Percentiles rank a stretch among this genome's conserved stretches.
Evolutionary conservation across 331 rosid genomes (phyloP).

Genomic region (Cucumis variabilis): DNA sequence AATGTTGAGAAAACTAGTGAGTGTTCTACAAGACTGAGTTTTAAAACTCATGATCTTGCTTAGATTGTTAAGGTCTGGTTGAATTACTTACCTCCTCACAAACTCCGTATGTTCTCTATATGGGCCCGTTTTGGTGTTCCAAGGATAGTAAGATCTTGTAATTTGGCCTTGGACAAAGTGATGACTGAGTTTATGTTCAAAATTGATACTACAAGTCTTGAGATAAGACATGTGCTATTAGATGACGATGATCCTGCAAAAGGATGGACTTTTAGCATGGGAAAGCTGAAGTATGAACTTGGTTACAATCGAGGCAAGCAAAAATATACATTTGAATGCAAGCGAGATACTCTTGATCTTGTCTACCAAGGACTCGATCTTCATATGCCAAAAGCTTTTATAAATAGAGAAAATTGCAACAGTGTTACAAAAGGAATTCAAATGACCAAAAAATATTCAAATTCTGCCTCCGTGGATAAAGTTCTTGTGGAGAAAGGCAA

Average conservation of each 20-base stretch:
- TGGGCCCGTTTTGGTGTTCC: conserved; percentile 98
- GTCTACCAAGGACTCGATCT: conserved; percentile 98
- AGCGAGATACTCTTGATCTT: conserved; percentile 88
- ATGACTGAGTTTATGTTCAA: conserved; percentile 99
- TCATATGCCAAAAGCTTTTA: conserved; percentile 74
- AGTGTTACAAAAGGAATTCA: conserved; percentile 81
- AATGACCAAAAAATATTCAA: conserved; percentile 75
- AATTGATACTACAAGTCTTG: conserved; percentile 77
- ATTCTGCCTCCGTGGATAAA: conserved; percentile 67
- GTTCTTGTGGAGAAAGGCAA: conserved; percentile 59
- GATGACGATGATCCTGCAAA: conserved; percentile 99
- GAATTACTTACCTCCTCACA: conserved; percentile 93
- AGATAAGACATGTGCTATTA: conserved; percentile 86
- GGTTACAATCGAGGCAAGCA: conserved; percentile 91
- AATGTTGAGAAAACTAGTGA: conserved; percentile 55
- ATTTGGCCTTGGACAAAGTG: conserved; percentile 92
- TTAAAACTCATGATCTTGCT: conserved; percentile 99
- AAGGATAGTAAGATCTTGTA: conserved; percentile 83
- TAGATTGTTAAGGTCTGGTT: conserved; percentile 86
- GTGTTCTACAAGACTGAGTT: conserved; percentile 72
- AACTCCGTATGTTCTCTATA: conserved; percentile 90
- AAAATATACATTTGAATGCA: conserved; percentile 89
- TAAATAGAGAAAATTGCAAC: conserved; percentile 66
- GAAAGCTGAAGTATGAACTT: conserved; percentile 79
- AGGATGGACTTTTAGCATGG: conserved; percentile 86